A percentile compares a stretch with the other conserved stretches of the same genome.
Evolutionary conservation across 305 asterid genomes (phyloP).

Genomic region (Rubia peregrina): DNA sequence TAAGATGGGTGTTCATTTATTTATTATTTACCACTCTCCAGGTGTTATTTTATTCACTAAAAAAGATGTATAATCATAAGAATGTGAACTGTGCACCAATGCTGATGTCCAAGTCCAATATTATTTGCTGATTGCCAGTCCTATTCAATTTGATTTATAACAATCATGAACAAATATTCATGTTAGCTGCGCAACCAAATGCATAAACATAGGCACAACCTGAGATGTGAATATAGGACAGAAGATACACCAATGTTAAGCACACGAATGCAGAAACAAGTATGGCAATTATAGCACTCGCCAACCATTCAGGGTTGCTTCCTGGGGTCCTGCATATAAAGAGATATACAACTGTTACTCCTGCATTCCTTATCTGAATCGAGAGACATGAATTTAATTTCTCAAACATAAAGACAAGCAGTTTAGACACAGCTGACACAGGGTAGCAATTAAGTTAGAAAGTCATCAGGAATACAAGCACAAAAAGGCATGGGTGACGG

Average conservation of each 20-base stretch:
- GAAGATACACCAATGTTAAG: conserved; percentile 67
- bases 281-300: conserved; percentile 46
- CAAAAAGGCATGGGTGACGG: neutral
- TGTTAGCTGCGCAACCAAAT: conserved; percentile 11
- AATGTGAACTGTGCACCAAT: neutral
- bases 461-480: neutral
- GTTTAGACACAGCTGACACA: neutral
- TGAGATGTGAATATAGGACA: conserved; percentile 86
- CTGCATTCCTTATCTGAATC: conserved; percentile 4
- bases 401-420: neutral
- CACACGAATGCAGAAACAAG: conserved; percentile 64
- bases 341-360: conserved; percentile 17
- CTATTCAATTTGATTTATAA: neutral
- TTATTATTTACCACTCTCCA: neutral
- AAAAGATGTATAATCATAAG: neutral
- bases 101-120: neutral
- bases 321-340: conserved; percentile 75
- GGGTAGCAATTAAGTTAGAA: neutral
- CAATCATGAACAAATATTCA: conserved; percentile 2
- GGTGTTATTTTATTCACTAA: neutral
- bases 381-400: neutral
- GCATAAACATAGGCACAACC: conserved; percentile 33
- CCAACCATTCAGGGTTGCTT: conserved; percentile 68
- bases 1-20: neutral
- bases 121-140: neutral